Evolutionary conservation across 108 stramenopile species (phyloP).

Genomic region (Epipyxis sp.): DNA sequence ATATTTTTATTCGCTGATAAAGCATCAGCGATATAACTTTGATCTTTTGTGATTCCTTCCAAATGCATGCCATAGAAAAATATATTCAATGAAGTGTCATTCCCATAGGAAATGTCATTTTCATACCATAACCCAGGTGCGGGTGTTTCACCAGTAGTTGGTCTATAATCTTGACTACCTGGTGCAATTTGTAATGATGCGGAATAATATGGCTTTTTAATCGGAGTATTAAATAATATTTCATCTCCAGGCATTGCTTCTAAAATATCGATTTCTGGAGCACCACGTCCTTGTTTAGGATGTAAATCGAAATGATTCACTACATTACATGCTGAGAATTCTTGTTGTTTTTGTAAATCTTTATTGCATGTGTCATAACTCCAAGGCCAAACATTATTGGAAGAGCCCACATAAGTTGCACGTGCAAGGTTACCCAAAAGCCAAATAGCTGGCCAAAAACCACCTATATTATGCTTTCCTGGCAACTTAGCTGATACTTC

Average conservation of each 20-base stretch:
- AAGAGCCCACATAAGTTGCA: constrained; percentile 80
- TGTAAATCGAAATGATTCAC: constrained; percentile 74
- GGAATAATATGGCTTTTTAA: constrained; percentile 75
- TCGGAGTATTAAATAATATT: constrained; percentile 63
- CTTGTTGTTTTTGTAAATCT: constrained; percentile 62
- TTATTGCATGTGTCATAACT: constrained; percentile 74
- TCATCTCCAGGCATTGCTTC: constrained; percentile 70
- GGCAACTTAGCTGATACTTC: constrained; percentile 77
- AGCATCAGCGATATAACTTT: constrained; percentile 88
- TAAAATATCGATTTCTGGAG: constrained; percentile 82
- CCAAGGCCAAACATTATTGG: constrained; percentile 81
- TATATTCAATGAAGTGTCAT: constrained; percentile 83
- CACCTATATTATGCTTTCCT: constrained; percentile 65
- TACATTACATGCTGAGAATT: constrained; percentile 70
- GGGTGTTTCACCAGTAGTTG: constrained; percentile 63
- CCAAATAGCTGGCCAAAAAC: constrained; percentile 88
- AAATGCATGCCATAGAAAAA: constrained; percentile 91
- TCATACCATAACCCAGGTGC: constrained; percentile 63
- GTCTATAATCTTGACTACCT: constrained; percentile 74
- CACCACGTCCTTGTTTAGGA: constrained; percentile 66
- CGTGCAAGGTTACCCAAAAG: constrained; percentile 80
- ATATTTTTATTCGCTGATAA: constrained; percentile 80
- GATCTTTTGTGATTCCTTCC: constrained; percentile 70
- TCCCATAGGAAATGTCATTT: constrained; percentile 65
- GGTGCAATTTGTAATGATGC: constrained; percentile 53